Percentiles rank a stretch among this genome's conserved stretches.
Evolutionary conservation across 2,329 filamentous ascomycete genomes (phyloP).

Genomic region (Pleoardoris graminearum): DNA sequence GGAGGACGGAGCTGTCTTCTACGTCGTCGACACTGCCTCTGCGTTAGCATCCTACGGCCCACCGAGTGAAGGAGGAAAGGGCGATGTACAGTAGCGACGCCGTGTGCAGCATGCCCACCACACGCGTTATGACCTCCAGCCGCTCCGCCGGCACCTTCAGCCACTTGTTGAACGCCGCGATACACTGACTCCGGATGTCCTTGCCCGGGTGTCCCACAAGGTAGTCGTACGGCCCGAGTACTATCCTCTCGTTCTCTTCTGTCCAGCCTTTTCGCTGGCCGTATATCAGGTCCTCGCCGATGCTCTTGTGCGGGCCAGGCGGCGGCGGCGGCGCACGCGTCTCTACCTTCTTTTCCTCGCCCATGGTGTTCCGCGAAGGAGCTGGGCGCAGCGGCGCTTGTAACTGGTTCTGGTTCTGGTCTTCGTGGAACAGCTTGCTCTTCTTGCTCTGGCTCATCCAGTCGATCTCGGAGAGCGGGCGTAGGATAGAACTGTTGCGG

Average conservation of each 20-base stretch:
- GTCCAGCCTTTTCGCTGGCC: slow-evolving; percentile 62
- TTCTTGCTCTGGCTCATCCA: slow-evolving; percentile 48
- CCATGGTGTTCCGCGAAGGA: slow-evolving; percentile 13
- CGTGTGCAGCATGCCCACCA: slow-evolving; percentile 84
- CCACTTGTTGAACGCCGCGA: slow-evolving; percentile 80
- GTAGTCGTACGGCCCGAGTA: slow-evolving; percentile 80
- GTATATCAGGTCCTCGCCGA: slow-evolving; percentile 48
- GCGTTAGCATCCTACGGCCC: not conserved
- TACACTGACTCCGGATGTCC: slow-evolving; percentile 79
- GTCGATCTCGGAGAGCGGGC: slow-evolving; percentile 45
- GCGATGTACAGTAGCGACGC: slow-evolving; percentile 67
- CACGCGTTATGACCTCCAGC: slow-evolving; percentile 74
- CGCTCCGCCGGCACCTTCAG: slow-evolving; percentile 71
- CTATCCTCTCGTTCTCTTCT: slow-evolving; percentile 73
- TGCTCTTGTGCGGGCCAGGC: slow-evolving; percentile 28
- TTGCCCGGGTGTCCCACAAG: slow-evolving; percentile 78
- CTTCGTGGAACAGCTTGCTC: slow-evolving; percentile 37
- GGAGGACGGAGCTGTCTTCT: slow-evolving; percentile 76
- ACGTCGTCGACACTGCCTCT: slow-evolving; percentile 73
- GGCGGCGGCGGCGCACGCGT: slow-evolving; percentile 36
- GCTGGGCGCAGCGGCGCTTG: slow-evolving; percentile 13
- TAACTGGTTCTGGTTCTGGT: not conserved
- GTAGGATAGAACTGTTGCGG: slow-evolving; percentile 37
- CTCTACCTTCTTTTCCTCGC: slow-evolving; percentile 10
- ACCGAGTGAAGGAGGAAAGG: not conserved